phyloP scores from a whole-genome alignment of 2,329 filamentous ascomycete species.

The Colletotrichum cereale region DNA sequence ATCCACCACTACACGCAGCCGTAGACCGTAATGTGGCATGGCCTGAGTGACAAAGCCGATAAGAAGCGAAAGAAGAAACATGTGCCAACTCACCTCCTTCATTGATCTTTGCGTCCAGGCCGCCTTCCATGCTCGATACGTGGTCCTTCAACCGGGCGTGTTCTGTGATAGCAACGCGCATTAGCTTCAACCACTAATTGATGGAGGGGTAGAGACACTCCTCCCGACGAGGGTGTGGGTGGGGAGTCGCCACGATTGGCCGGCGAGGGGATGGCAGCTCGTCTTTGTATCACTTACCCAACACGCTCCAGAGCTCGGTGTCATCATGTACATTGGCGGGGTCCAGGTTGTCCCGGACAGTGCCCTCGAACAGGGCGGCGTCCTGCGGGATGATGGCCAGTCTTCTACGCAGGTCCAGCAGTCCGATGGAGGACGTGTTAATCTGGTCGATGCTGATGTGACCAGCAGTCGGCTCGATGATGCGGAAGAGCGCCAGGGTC shows the following conservation, averaged over 20 bases:
- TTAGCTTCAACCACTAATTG: slow-evolving; percentile 51
- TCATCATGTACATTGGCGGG: slow-evolving; percentile 96
- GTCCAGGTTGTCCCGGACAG: slow-evolving; percentile 93
- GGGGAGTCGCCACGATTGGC: slow-evolving; percentile 15
- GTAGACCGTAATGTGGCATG: slow-evolving; percentile 45
- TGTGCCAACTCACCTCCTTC: slow-evolving; percentile 83
- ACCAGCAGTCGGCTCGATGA: slow-evolving; percentile 89
- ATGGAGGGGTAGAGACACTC: slow-evolving; percentile 23
- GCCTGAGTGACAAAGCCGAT: slow-evolving; percentile 41
- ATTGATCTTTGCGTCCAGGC: slow-evolving; percentile 88
- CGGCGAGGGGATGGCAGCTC: slow-evolving; percentile 25
- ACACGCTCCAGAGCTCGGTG: slow-evolving; percentile 95
- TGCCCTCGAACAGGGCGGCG: slow-evolving; percentile 94
- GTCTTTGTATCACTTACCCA: slow-evolving; percentile 72
- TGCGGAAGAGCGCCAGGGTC: slow-evolving; percentile 92
- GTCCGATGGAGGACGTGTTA: slow-evolving; percentile 89
- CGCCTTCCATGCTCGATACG: slow-evolving; percentile 86
- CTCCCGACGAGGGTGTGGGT: slow-evolving; percentile 36
- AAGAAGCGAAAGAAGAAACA: slow-evolving; percentile 44
- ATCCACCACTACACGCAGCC: slow-evolving; percentile 45
- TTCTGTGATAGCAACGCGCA: slow-evolving; percentile 65
- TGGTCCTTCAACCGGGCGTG: slow-evolving; percentile 95
- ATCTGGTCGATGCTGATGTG: slow-evolving; percentile 90
- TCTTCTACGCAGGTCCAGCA: slow-evolving; percentile 88
- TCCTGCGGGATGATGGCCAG: slow-evolving; percentile 98